Evolutionary conservation across 306 rosid genomes (phyloP).

Genomic region (Lathyrus sativus): DNA sequence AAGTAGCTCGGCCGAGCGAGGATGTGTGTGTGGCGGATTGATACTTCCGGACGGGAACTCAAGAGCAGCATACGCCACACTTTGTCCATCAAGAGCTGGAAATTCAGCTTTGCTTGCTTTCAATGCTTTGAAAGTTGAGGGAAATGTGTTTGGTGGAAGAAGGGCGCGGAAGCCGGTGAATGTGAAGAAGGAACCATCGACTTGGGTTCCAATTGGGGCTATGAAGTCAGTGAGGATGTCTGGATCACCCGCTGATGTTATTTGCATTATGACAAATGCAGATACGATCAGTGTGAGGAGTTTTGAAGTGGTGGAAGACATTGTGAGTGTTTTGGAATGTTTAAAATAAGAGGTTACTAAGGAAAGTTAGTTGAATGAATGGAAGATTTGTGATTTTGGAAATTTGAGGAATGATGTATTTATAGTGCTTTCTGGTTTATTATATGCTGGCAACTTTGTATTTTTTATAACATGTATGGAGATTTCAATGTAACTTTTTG

Average conservation of each 20-base stretch:
- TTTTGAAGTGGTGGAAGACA: constrained; percentile 8
- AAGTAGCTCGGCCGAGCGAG: constrained; percentile 57
- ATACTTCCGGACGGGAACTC: constrained; percentile 34
- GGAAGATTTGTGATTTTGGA: background rate
- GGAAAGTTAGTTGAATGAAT: background rate
- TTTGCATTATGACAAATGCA: constrained; percentile 31
- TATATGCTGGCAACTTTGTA: background rate
- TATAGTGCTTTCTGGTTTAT: background rate
- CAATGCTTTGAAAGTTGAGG: constrained; percentile 33
- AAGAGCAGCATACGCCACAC: constrained; percentile 59
- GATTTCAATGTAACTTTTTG: constrained; percentile 9
- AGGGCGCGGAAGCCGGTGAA: constrained; percentile 44
- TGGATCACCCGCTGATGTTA: constrained; percentile 47
- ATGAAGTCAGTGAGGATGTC: constrained; percentile 50
- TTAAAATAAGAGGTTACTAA: background rate
- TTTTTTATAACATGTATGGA: background rate
- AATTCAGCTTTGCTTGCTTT: constrained; percentile 53
- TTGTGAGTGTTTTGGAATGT: background rate
- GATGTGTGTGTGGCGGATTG: constrained; percentile 63
- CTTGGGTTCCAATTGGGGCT: background rate
- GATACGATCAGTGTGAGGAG: constrained; percentile 31
- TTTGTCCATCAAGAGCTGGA: constrained; percentile 55
- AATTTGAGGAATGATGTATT: background rate
- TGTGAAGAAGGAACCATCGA: constrained; percentile 56
- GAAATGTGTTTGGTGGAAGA: background rate